phyloP scores from a whole-genome alignment of 2,329 filamentous ascomycete species.

The Apiospora rasikravindrae region DNA sequence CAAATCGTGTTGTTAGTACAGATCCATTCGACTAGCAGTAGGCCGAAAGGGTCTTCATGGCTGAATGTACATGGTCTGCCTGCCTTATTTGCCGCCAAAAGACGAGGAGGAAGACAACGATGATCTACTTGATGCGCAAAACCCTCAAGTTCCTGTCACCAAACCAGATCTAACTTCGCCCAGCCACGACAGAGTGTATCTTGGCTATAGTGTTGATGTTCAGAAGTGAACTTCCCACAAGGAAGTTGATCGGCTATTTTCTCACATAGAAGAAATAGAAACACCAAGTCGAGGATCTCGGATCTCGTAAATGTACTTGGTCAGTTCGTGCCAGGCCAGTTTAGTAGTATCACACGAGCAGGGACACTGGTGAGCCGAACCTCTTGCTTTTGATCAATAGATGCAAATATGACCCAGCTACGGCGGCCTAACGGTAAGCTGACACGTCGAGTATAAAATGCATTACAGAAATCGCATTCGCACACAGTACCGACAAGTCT shows the following conservation, averaged over 20 bases:
- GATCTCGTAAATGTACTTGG: not conserved
- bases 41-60: not conserved
- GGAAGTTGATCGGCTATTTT: not conserved
- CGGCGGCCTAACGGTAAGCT: not conserved
- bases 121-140: not conserved
- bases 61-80: too few relatives aligned
- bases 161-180: not conserved
- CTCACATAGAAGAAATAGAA: not conserved
- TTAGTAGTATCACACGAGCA: not conserved
- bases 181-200: not conserved
- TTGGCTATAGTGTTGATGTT: not conserved
- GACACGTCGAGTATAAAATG: not conserved
- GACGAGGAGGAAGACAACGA: not conserved
- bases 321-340: not conserved
- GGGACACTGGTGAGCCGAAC: not conserved
- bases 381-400: not conserved
- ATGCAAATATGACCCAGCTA: not conserved
- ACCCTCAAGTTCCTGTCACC: not conserved
- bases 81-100: not conserved
- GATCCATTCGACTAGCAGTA: not conserved
- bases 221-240: not conserved
- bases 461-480: not conserved
- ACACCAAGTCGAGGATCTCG: not conserved
- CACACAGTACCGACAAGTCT: not conserved
- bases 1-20: not conserved